Evolutionary conservation across 1,284 basidiomycete species (phyloP).

Genomic region (Volvariella surrecta): DNA sequence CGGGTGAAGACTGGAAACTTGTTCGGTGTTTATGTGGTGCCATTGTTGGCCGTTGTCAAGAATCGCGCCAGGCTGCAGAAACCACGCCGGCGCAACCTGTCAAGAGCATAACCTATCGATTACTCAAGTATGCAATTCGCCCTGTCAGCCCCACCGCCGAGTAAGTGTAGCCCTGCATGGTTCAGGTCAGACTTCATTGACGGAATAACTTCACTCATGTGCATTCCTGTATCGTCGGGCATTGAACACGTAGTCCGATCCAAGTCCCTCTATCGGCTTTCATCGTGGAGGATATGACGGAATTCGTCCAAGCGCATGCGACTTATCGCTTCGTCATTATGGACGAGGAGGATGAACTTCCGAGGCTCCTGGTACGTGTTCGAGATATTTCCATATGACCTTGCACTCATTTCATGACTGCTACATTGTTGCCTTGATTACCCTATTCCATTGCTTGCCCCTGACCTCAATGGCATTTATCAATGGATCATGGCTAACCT

Average conservation of each 20-base stretch:
- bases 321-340: constrained; percentile 80
- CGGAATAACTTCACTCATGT: constrained; percentile 3
- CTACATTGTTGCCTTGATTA: not conserved
- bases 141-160: constrained; percentile 55
- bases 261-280: constrained; percentile 75
- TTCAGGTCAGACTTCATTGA: not conserved
- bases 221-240: constrained; percentile 1
- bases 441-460: no score
- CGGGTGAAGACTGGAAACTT: constrained; percentile 52
- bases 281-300: constrained; percentile 80
- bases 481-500: no score
- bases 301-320: constrained; percentile 82
- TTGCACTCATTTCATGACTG: not conserved
- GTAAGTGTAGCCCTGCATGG: constrained; percentile 32
- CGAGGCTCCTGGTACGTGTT: constrained; percentile 62
- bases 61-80: constrained; percentile 21
- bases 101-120: constrained; percentile 42
- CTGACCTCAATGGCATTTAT: no score
- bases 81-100: constrained; percentile 15
- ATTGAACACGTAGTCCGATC: constrained; percentile 31
- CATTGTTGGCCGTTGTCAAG: constrained; percentile 61
- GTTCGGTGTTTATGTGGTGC: constrained; percentile 75
- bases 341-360: constrained; percentile 75
- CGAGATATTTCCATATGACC: not conserved
- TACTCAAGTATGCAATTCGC: constrained; percentile 78